These are phyloP conservation scores for Candida nemodendra DNA, from an alignment of 805 yeast genomes.

Conservation along the genomic window DNA sequence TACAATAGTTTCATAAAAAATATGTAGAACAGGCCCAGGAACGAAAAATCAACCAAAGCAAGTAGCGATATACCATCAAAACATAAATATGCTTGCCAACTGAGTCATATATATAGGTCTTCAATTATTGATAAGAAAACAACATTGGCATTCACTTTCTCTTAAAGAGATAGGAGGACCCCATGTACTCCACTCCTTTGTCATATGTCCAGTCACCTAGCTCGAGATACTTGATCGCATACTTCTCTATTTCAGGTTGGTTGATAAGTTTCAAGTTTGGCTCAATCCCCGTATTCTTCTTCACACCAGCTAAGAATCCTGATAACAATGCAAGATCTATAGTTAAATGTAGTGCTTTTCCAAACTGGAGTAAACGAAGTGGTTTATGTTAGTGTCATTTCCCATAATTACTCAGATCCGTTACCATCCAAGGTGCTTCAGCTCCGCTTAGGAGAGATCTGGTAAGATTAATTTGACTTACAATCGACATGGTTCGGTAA, in stretches of 20 bases:
- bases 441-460: too few species aligned
- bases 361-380: too few species aligned
- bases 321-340: conserved; percentile 63
- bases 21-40: too few species aligned
- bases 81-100: too few species aligned
- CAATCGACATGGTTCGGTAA: too few species aligned
- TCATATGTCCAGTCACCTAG: conserved; percentile 86
- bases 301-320: conserved; percentile 69
- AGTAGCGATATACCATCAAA: background rate
- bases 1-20: too few species aligned
- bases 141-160: conserved; percentile 39
- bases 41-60: conserved; percentile 4
- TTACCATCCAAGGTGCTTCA: too few species aligned
- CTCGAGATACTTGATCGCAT: conserved; percentile 66
- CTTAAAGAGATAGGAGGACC: conserved; percentile 70
- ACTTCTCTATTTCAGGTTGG: conserved; percentile 46
- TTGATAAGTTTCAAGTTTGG: conserved; percentile 52
- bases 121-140: too few species aligned
- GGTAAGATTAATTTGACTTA: conserved; percentile 10
- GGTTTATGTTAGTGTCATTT: too few species aligned
- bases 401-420: too few species aligned
- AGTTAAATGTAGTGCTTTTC: conserved; percentile 56
- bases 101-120: too few species aligned
- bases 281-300: conserved; percentile 67
- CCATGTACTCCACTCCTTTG: conserved; percentile 64